Evolutionary conservation across 108 stramenopile genomes (phyloP).

Genomic region (Cyclostephanos tholiformis): DNA sequence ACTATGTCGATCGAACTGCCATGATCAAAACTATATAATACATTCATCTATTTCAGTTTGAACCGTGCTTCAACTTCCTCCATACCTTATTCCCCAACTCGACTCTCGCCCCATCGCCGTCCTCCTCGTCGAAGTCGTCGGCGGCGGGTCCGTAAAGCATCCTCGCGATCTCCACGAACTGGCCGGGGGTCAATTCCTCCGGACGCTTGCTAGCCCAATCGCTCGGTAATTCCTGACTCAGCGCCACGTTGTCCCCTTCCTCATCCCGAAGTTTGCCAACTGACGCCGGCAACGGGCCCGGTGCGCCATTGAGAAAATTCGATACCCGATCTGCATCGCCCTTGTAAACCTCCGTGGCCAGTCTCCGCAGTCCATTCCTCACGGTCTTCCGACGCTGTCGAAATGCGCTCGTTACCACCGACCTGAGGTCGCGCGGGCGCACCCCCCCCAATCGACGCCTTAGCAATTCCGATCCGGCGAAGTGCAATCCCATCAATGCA

Average conservation of each 20-base stretch:
- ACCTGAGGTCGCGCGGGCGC: conserved; percentile 71
- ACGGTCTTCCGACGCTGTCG: conserved; percentile 96
- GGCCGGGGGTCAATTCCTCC: conserved; percentile 89
- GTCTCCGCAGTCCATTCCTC: conserved; percentile 83
- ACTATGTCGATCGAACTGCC: too few species aligned
- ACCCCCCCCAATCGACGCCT: conserved; percentile 79
- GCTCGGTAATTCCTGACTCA: conserved; percentile 67
- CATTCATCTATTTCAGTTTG: neutral
- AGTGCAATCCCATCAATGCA: conserved; percentile 92
- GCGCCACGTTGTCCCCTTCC: conserved; percentile 74
- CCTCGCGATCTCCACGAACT: conserved; percentile 93
- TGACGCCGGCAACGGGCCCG: conserved; percentile 63
- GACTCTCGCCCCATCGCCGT: conserved; percentile 21
- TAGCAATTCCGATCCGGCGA: conserved; percentile 67
- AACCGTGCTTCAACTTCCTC: conserved; percentile 91
- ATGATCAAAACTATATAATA: conserved; percentile 4
- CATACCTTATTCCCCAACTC: conserved; percentile 82
- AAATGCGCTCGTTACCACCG: conserved; percentile 88
- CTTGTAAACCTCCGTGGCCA: conserved; percentile 55
- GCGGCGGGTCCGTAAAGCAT: conserved; percentile 64
- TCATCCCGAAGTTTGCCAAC: conserved; percentile 45
- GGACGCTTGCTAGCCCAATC: conserved; percentile 90
- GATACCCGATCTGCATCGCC: conserved; percentile 49
- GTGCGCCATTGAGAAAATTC: conserved; percentile 50
- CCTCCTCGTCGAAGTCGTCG: conserved; percentile 19